These are phyloP conservation scores for Calonectria pauciramosa DNA, from an alignment of 2,329 filamentous ascomycete species.

Conservation along the genomic window DNA sequence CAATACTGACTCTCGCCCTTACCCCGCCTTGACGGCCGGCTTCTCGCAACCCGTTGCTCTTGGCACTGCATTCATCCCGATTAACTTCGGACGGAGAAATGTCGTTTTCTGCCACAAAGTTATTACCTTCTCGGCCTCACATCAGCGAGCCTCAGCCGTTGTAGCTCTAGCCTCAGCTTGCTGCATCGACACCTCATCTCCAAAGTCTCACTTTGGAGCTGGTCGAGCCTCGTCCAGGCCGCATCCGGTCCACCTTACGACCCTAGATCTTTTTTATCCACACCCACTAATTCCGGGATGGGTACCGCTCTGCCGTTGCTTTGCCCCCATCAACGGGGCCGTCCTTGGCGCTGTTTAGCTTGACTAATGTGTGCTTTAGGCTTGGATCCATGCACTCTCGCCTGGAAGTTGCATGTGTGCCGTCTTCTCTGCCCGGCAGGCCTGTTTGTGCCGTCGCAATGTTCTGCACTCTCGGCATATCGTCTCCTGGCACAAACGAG, in stretches of 20 bases:
- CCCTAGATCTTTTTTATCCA: not conserved
- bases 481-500: slow-evolving; percentile 47
- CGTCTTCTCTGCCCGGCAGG: not conserved
- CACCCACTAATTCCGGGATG: not conserved
- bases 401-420: not conserved
- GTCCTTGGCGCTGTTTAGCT: not conserved
- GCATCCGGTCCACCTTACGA: not conserved
- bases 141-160: slow-evolving; percentile 32
- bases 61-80: slow-evolving; percentile 1
- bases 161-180: slow-evolving; percentile 25
- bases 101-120: slow-evolving; percentile 10
- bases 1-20: not conserved
- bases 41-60: not conserved
- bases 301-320: slow-evolving; percentile 7
- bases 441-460: not conserved
- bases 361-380: not conserved
- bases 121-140: slow-evolving; percentile 5
- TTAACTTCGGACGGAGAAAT: not conserved
- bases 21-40: not conserved
- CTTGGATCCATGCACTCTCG: not conserved
- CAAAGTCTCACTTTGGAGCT: not conserved
- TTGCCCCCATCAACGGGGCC: slow-evolving; percentile 11
- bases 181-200: slow-evolving; percentile 14
- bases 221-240: not conserved
- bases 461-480: slow-evolving; percentile 28